A percentile compares a stretch with the other conserved stretches of the same genome.
Evolutionary conservation across 2,329 filamentous ascomycete species (phyloP).

Genomic region (Fonsecaea nubica): DNA sequence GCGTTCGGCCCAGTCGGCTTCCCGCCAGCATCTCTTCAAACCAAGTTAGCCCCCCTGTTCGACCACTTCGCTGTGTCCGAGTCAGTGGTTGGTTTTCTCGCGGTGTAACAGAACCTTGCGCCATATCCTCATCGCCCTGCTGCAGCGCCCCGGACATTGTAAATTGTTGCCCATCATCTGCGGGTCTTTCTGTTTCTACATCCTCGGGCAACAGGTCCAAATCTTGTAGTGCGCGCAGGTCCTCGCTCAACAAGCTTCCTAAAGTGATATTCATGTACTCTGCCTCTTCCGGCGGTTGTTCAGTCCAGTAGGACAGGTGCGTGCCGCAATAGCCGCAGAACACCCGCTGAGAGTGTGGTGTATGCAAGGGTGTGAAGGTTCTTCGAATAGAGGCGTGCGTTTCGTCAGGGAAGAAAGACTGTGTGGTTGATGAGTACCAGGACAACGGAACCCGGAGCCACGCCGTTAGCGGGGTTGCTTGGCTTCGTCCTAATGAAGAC

Average conservation of each 20-base stretch:
- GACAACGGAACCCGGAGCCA: conserved; percentile 82
- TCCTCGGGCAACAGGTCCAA: conserved; percentile 71
- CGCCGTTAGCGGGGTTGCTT: conserved; percentile 75
- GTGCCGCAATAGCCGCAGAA: conserved; percentile 96
- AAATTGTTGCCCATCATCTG: neutral
- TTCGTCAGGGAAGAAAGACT: conserved; percentile 80
- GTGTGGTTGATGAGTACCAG: conserved; percentile 79
- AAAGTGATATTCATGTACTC: conserved; percentile 81
- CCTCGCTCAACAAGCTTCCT: conserved; percentile 74
- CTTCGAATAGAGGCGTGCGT: conserved; percentile 70
- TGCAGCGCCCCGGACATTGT: conserved; percentile 13
- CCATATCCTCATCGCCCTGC: conserved; percentile 23
- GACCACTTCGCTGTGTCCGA: conserved; percentile 24
- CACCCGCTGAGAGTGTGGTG: conserved; percentile 69
- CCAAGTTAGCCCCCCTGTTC: conserved; percentile 73
- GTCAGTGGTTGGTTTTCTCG: conserved; percentile 24
- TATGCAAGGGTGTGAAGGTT: conserved; percentile 67
- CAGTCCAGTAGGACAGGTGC: conserved; percentile 81
- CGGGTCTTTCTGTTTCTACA: conserved; percentile 42
- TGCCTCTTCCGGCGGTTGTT: conserved; percentile 71
- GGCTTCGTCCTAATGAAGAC: conserved; percentile 60
- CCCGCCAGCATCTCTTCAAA: conserved; percentile 82
- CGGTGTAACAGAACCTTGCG: neutral
- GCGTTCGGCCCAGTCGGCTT: conserved; percentile 72
- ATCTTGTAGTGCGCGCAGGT: conserved; percentile 75